Conservation (phyloP, 768 basidiomycete genomes). For the Naganishia antarctica region DNA sequence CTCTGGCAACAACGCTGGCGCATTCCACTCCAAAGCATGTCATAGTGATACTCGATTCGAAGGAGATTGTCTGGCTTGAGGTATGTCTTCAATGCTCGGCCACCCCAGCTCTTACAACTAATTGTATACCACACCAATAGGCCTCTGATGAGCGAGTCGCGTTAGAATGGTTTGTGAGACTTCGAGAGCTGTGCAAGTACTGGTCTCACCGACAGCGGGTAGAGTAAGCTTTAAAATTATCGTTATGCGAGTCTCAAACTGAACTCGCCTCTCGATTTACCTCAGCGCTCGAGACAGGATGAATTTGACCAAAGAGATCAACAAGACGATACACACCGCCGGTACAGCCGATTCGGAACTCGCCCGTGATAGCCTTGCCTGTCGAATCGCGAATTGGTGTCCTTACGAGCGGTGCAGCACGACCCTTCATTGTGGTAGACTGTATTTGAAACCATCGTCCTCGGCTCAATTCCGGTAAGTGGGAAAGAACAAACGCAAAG, state of each 20-base stretch:
- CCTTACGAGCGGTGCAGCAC: conserved; percentile 71
- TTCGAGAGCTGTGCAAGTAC: conserved; percentile 66
- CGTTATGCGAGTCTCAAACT: neutral
- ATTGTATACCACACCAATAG: too few relatives aligned
- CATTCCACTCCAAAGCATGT: conserved; percentile 66
- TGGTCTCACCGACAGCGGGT: conserved; percentile 72
- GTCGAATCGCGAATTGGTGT: conserved; percentile 63
- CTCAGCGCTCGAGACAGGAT: conserved; percentile 39
- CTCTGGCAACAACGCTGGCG: conserved; percentile 27
- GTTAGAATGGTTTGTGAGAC: conserved; percentile 76
- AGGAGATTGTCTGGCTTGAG: conserved; percentile 70
- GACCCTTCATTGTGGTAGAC: conserved; percentile 65
- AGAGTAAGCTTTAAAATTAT: conserved; percentile 52
- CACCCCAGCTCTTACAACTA: too few relatives aligned
- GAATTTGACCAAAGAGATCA: conserved; percentile 29
- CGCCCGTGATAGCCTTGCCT: conserved; percentile 5
- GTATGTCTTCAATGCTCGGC: too few relatives aligned
- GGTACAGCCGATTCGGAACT: conserved; percentile 50
- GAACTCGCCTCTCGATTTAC: neutral
- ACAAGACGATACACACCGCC: conserved; percentile 9
- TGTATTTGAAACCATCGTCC: conserved; percentile 67
- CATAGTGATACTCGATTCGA: conserved; percentile 67
- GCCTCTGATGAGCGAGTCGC: conserved; percentile 60
- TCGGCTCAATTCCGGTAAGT: conserved; percentile 74
- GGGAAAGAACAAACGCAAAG: neutral